phyloP scores from a whole-genome alignment of 2,329 filamentous ascomycete genomes.

The Ascosphaera aggregata region DNA sequence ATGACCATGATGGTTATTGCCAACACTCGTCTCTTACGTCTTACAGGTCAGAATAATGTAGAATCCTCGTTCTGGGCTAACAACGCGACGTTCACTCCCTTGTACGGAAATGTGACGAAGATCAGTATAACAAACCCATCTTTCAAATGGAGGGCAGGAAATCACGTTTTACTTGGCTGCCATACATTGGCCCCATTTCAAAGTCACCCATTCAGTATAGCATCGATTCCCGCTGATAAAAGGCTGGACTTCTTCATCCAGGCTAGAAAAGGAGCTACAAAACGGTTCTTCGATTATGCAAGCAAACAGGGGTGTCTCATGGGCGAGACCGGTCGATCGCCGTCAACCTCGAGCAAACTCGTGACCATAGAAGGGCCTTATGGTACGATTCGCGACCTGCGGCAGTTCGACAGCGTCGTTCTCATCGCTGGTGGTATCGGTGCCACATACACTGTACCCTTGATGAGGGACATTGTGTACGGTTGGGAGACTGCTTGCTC shows the following conservation, averaged over 20 bases:
- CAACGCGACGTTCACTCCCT: slow-evolving; percentile 22
- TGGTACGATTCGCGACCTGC: slow-evolving; percentile 25
- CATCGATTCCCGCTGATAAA: slow-evolving; percentile 30
- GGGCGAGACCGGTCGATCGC: slow-evolving; percentile 7
- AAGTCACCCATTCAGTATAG: slow-evolving; percentile 41
- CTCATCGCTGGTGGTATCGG: slow-evolving; percentile 37
- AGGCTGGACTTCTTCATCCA: slow-evolving; percentile 34
- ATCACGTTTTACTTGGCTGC: slow-evolving; percentile 38
- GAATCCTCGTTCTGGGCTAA: slow-evolving; percentile 15
- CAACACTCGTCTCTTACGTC: slow-evolving; percentile 14
- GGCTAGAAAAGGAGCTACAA: slow-evolving; percentile 29
- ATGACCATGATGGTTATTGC: slow-evolving; percentile 14
- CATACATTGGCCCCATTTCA: slow-evolving; percentile 33
- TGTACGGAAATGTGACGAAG: slow-evolving; percentile 31
- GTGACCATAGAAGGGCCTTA: slow-evolving; percentile 33
- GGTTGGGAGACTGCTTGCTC: slow-evolving; percentile 18
- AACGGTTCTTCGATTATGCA: slow-evolving; percentile 26
- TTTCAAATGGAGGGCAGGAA: slow-evolving; percentile 35
- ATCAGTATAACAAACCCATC: slow-evolving; percentile 32
- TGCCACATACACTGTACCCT: slow-evolving; percentile 32
- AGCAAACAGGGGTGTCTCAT: slow-evolving; percentile 14
- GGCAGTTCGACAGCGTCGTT: slow-evolving; percentile 37
- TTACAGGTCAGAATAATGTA: slow-evolving; percentile 2
- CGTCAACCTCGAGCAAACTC: slow-evolving; percentile 8
- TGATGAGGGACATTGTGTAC: slow-evolving; percentile 32